Evolutionary conservation across 441 rosid genomes (phyloP).

Genomic region (Erysimum cheiri): DNA sequence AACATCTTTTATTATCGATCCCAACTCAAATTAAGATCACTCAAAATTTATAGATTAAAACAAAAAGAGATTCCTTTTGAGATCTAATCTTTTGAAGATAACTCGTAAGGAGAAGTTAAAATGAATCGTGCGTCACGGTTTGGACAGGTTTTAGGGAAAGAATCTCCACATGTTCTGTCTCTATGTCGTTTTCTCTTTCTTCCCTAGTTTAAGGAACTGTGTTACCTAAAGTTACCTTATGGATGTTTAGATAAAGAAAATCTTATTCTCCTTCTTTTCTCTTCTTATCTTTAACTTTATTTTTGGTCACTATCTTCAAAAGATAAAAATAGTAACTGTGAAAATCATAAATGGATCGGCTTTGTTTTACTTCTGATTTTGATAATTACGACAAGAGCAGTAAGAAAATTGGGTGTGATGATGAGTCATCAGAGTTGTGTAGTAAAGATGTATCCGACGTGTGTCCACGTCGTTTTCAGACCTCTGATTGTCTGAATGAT

Average conservation of each 20-base stretch:
- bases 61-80: neutral
- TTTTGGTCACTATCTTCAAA: neutral
- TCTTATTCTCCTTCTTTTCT: neutral
- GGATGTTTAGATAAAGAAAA: neutral
- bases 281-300: conserved; percentile 12
- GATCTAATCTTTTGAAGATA: neutral
- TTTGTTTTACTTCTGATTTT: conserved; percentile 20
- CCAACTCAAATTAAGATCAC: neutral
- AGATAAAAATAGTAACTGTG: neutral
- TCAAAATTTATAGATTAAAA: conserved; percentile 1
- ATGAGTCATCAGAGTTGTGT: conserved; percentile 32
- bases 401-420: conserved; percentile 25
- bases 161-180: conserved; percentile 1
- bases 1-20: conserved; percentile 56
- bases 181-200: conserved; percentile 1
- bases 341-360: conserved; percentile 4
- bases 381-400: conserved; percentile 27
- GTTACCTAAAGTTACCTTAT: neutral
- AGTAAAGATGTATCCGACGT: conserved; percentile 25
- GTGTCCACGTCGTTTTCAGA: conserved; percentile 39
- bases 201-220: conserved; percentile 5
- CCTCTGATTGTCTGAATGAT: conserved; percentile 6
- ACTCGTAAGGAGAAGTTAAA: conserved; percentile 4
- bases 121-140: too few relatives aligned
- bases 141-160: conserved; percentile 3